Percentiles rank a stretch among this genome's conserved stretches.
phyloP scores from a whole-genome alignment of 257 asterid genomes.

The Thymus quinquecostatus region DNA sequence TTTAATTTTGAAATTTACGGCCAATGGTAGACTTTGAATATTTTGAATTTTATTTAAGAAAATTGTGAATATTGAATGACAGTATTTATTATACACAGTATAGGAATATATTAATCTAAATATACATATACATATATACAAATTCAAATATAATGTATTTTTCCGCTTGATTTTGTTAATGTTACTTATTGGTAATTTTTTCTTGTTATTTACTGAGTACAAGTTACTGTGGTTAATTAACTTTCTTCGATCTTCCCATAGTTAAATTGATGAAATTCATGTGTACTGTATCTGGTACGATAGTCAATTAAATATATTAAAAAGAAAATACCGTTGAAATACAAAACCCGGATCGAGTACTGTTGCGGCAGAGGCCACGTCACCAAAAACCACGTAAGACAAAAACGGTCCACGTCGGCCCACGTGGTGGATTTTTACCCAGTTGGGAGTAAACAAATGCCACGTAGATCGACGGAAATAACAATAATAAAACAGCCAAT shows the following conservation, averaged over 20 bases:
- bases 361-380: constrained; percentile 28
- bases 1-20: constrained; percentile 6
- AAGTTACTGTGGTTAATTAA: too few species aligned
- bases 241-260: neutral
- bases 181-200: too few species aligned
- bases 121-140: too few species aligned
- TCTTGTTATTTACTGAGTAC: neutral
- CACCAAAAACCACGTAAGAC: constrained; percentile 34
- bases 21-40: neutral
- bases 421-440: constrained; percentile 23
- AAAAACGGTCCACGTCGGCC: constrained; percentile 36
- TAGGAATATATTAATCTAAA: too few species aligned
- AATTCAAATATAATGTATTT: too few species aligned
- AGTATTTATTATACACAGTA: too few species aligned
- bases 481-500: too few species aligned
- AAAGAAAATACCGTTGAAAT: neutral
- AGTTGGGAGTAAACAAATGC: too few species aligned
- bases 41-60: too few species aligned
- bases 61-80: too few species aligned
- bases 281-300: neutral
- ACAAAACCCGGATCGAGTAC: neutral
- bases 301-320: neutral
- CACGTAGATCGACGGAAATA: too few species aligned
- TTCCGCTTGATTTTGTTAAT: too few species aligned
- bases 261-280: neutral